Conservation (phyloP, 192 early-diverging fungal genomes). For the Umbelopsis ramanniana region DNA sequence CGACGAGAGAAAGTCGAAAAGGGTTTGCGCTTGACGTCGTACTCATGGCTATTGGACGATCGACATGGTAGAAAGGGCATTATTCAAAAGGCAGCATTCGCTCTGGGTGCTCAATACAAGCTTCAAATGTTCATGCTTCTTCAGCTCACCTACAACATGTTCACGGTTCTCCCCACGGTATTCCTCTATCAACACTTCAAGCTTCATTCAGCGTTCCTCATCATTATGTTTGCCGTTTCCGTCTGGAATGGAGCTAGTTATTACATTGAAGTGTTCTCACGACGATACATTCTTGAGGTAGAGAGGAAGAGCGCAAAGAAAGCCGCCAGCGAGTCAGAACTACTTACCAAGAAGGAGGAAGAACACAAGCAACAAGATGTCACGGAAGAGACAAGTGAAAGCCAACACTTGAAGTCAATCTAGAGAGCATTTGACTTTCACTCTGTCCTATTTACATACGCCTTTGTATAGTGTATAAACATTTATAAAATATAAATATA, state of each 20-base stretch:
- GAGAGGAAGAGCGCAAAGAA: constrained; percentile 24
- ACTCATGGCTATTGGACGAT: constrained; percentile 65
- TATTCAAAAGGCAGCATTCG: constrained; percentile 47
- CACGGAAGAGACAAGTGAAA: neutral
- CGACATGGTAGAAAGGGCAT: constrained; percentile 35
- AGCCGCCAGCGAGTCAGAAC: neutral
- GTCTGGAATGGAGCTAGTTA: constrained; percentile 72
- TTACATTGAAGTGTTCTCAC: constrained; percentile 73
- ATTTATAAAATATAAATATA: neutral
- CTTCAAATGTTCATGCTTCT: constrained; percentile 63
- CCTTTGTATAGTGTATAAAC: neutral
- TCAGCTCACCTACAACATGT: constrained; percentile 57
- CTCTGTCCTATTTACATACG: neutral
- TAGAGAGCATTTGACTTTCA: neutral
- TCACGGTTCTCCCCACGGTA: constrained; percentile 51
- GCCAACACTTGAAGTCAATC: neutral
- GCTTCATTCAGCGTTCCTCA: constrained; percentile 57
- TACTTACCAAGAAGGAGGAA: neutral
- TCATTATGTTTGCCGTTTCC: constrained; percentile 55
- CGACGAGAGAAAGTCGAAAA: constrained; percentile 39
- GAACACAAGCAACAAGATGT: constrained; percentile 19
- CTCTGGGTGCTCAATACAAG: constrained; percentile 56
- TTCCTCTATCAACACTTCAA: constrained; percentile 57
- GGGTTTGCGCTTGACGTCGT: constrained; percentile 58
- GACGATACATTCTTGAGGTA: constrained; percentile 49